These are phyloP conservation scores for Solanum raphanifolium DNA, from an alignment of 257 asterid species.

Conservation along the genomic window DNA sequence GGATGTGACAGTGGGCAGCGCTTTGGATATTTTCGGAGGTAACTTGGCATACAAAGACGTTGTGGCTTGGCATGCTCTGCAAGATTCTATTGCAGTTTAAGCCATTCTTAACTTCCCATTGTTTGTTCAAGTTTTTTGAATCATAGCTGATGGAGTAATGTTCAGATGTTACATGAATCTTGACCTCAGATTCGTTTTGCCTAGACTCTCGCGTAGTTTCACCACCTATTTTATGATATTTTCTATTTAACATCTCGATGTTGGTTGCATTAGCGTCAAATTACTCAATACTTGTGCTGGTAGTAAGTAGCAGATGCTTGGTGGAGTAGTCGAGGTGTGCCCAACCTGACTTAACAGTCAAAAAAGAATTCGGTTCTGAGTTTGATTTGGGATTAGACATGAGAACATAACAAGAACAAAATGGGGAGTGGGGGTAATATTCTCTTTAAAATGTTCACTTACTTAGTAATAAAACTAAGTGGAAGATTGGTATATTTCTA, in stretches of 20 bases:
- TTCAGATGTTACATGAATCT: background rate
- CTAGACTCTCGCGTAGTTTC: background rate
- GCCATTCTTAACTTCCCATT: background rate
- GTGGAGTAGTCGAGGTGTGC: background rate
- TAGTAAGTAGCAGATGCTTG: background rate
- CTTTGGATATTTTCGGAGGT: slow-evolving; percentile 92
- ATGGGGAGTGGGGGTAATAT: background rate
- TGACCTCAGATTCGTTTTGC: background rate
- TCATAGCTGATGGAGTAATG: background rate
- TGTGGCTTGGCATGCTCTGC: slow-evolving; percentile 81
- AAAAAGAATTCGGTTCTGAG: background rate
- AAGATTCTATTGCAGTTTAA: slow-evolving; percentile 36
- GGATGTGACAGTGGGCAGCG: slow-evolving; percentile 94
- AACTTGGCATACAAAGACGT: slow-evolving; percentile 71
- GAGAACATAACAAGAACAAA: background rate
- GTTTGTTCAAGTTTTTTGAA: background rate
- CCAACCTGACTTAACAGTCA: background rate
- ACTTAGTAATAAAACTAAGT: background rate
- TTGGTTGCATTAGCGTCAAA: background rate
- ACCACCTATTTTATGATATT: background rate
- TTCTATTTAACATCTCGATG: background rate
- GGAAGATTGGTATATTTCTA: background rate
- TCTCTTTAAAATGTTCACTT: background rate
- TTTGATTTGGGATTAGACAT: background rate
- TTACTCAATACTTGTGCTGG: background rate